phyloP scores from a whole-genome alignment of 2,329 filamentous ascomycete species.

The Thielaviopsis euricoi region DNA sequence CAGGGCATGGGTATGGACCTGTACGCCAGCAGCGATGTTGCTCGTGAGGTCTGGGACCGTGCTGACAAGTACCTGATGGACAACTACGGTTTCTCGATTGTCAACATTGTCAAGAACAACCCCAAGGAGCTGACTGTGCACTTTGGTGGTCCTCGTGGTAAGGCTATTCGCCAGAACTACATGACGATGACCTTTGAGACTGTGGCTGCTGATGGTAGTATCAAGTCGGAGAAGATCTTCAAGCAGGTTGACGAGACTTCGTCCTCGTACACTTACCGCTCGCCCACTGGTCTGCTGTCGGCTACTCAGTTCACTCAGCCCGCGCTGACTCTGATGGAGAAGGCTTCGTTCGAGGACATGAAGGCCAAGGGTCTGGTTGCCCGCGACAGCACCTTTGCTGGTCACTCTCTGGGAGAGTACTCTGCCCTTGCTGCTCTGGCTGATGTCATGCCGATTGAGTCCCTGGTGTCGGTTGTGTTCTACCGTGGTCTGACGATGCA shows the following conservation, averaged over 20 bases:
- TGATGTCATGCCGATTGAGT: slow-evolving; percentile 99
- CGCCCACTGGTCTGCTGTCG: slow-evolving; percentile 82
- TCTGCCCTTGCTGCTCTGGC: slow-evolving; percentile 89
- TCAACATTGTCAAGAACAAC: slow-evolving; percentile 98
- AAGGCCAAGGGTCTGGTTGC: slow-evolving; percentile 91
- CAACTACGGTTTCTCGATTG: slow-evolving; percentile 96
- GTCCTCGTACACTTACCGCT: slow-evolving; percentile 91
- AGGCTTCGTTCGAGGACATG: slow-evolving; percentile 99
- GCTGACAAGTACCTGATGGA: slow-evolving; percentile 97
- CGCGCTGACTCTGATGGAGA: slow-evolving; percentile 96
- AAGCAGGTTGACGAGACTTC: slow-evolving; percentile 91
- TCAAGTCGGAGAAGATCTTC: slow-evolving; percentile 99
- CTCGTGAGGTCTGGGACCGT: slow-evolving; percentile 93
- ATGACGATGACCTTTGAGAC: slow-evolving; percentile 99
- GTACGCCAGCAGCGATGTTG: slow-evolving; percentile 82
- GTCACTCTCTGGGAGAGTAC: slow-evolving; percentile 96
- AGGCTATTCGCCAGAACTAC: slow-evolving; percentile 96
- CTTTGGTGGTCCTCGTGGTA: slow-evolving; percentile 91
- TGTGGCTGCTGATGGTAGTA: slow-evolving; percentile 75
- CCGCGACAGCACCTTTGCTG: slow-evolving; percentile 90
- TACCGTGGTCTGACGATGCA: slow-evolving; percentile 99
- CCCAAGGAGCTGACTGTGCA: slow-evolving; percentile 97
- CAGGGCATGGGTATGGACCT: slow-evolving; percentile 99
- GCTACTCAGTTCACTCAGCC: slow-evolving; percentile 98
- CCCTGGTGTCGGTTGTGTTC: slow-evolving; percentile 94